Evolutionary conservation across 2,329 filamentous ascomycete genomes (phyloP), one percentile per base, ranked within the genome.

Genomic region (Scorias spongiosa): DNA sequence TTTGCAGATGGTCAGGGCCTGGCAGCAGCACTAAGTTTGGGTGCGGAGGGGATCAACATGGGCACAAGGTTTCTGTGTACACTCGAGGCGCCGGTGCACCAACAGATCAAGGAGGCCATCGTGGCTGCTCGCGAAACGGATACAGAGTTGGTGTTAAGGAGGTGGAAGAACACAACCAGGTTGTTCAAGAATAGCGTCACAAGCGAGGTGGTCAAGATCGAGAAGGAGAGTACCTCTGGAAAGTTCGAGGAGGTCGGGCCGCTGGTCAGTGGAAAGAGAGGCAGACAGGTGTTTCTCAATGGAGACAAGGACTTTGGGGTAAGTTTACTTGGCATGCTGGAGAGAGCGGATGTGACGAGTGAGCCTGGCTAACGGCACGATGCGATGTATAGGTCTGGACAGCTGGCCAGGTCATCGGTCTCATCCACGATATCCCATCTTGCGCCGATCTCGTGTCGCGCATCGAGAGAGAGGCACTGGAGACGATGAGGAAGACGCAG

Each of bases 1-100:
- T 96, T 98, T 59, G 89, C 87, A 10, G 91, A 98, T 61, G 91
- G 91, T 0, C 78, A 93, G 57, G 91, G 91, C 3, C 74, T 98
- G 15, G 91, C 91, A 1, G 91, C 89, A 2, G 91, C 91, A 7
- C 70, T 98, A 54, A 81, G 81, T 36, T 74, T 98, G 10, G 91
- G 91, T 30, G 91, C 91, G 0, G 84, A 85, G 62, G 91, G 91
- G 49, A 80, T 96, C 67, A 98, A 98, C 67, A 98, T 98, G 91
- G 91, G 91, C 46, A 98, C 91, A 9, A 74, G 91, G 37, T 98
- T 96, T 70, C 93, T 98, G 84, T 89, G 83, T 68, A 96, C 91
- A 0, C 72, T 89, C 39, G 91, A 96, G 66, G 80, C 88, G 12
- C 91, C 91, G 1, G 84, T 98, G 50, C 91, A 98, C 66, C 62